Base-by-base conservation (phyloP, 2,329 filamentous ascomycete genomes). In the Blastomyces gilchristii region DNA sequence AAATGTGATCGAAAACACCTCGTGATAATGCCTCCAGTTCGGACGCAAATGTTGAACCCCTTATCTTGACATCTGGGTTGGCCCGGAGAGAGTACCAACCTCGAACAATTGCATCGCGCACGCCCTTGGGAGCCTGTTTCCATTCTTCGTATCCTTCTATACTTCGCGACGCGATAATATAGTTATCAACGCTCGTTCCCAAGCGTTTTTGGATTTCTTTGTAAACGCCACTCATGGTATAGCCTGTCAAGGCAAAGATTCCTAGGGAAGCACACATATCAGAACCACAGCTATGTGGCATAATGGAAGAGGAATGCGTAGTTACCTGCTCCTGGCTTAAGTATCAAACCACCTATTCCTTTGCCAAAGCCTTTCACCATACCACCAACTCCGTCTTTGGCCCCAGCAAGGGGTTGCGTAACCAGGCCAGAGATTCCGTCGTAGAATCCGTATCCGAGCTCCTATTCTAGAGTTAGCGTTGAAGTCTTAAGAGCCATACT, bases 241-340 rank as follows among this genome's bases (percentile, higher is more conserved):
- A 95, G 5, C 87, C 91, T 0, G 90, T 89, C 3, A 95, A 75
- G 0, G 84, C 84, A 83, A 85, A 89, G 18, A 89, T 73, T 6
- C 82, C 85, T 81, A 64, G 34, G 4, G 18, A 58, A 18, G 18
- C 25, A 14, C 9, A 11, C n/a, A 8, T 39, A 49, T 49, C 47
- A 49, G 47, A 49, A 49, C 12, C 8, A 49, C n/a, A 18, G 34
- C 14, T 9, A 14, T n/a, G 8, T 16, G 14, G 28, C 2, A 28
- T 11, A 50, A 28, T 45, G 47, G 52, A 28, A 58, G 11, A 47
- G 9, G 18, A 25, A 34, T 18, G 75, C 82, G 75, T 74, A 85
- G 85, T 90, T 64, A 86, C 86, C 90, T 64, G 89, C 90, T 63
- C 87, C 84, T n/a, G 91, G 89, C 72, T 96, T 96, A 25, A 94